Conservation (phyloP, 208 protist genomes). For the Strigomonas culicis region DNA sequence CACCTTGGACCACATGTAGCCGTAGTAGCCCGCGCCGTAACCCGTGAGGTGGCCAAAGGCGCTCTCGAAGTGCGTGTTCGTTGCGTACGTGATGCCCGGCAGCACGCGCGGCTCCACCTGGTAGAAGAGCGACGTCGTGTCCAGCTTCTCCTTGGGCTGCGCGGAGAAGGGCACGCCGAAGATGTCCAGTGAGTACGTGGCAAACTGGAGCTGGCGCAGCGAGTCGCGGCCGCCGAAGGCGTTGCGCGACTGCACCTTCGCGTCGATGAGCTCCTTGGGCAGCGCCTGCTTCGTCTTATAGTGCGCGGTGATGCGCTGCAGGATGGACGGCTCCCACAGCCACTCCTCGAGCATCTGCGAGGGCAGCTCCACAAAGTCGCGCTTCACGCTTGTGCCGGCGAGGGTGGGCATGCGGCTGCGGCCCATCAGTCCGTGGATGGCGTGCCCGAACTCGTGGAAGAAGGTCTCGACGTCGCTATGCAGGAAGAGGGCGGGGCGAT, state of each 20-base stretch:
- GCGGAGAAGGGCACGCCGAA: constrained; percentile 66
- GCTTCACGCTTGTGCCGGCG: constrained; percentile 71
- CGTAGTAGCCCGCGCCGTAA: constrained; percentile 81
- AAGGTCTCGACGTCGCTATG: constrained; percentile 85
- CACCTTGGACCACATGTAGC: constrained; percentile 87
- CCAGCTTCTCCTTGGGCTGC: constrained; percentile 34
- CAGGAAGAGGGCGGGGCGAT: constrained; percentile 71
- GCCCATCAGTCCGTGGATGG: constrained; percentile 80
- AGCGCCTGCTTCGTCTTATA: constrained; percentile 78
- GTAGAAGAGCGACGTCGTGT: constrained; percentile 60
- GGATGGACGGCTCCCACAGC: constrained; percentile 80
- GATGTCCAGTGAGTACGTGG: constrained; percentile 71
- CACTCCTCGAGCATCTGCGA: constrained; percentile 91
- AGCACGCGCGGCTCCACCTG: constrained; percentile 45
- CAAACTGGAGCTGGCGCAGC: constrained; percentile 78
- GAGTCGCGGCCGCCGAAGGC: constrained; percentile 61
- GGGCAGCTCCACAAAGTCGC: constrained; percentile 89
- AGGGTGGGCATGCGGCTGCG: constrained; percentile 71
- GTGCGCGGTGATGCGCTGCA: constrained; percentile 74
- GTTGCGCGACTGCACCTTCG: constrained; percentile 76
- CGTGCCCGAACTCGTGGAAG: constrained; percentile 91
- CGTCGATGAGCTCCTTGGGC: constrained; percentile 61
- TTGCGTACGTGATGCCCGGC: constrained; percentile 54
- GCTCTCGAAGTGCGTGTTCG: constrained; percentile 69
- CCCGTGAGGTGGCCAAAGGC: constrained; percentile 80